Percentiles rank a stretch among this genome's conserved stretches.
These are phyloP conservation scores for Zizania palustris DNA, from an alignment of 202 grass and related monocot species.

Conservation along the genomic window DNA sequence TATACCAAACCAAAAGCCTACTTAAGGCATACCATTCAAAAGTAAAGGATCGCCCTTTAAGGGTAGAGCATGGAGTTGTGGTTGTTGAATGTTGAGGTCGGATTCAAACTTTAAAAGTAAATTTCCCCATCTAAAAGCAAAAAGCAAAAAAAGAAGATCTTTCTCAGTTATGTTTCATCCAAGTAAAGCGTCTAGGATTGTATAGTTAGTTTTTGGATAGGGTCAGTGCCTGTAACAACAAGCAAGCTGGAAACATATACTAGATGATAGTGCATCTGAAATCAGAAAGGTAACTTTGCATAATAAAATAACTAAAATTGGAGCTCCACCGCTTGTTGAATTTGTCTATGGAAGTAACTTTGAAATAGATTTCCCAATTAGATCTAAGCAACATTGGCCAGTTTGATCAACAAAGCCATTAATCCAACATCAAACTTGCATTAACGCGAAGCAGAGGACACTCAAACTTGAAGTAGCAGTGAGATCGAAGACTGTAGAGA, in stretches of 20 bases:
- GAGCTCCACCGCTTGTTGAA: neutral
- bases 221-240: neutral
- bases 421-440: neutral
- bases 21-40: neutral
- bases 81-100: neutral
- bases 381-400: slow-evolving; percentile 12
- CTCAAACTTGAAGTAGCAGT: neutral
- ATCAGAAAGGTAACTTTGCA: neutral
- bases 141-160: no score
- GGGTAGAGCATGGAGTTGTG: neutral
- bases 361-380: slow-evolving; percentile 7
- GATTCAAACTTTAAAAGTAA: neutral
- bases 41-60: neutral
- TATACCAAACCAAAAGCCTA: slow-evolving; percentile 37
- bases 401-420: neutral
- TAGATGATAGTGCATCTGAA: neutral
- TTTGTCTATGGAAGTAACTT: neutral
- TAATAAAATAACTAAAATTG: neutral
- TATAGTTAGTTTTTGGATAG: neutral
- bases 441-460: neutral
- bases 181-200: neutral
- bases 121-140: no score
- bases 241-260: neutral
- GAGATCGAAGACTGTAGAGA: neutral
- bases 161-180: neutral